phyloP scores from a whole-genome alignment of 306 rosid species.

The Castanopsis chinensis region DNA sequence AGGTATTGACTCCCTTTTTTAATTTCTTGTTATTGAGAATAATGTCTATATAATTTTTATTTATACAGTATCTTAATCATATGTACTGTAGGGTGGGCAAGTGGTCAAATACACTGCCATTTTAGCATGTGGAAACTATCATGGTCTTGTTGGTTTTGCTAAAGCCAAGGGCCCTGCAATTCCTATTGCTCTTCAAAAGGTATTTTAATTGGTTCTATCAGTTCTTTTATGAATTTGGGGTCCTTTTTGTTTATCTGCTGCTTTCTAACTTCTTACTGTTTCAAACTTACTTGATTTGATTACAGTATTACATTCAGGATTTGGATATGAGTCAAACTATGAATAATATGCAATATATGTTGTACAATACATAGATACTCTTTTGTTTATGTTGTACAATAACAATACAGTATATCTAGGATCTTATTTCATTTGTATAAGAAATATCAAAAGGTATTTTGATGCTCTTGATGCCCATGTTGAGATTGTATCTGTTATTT shows the following conservation, averaged over 20 bases:
- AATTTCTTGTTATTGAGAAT: conserved; percentile 1
- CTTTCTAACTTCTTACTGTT: not conserved
- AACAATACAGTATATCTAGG: not conserved
- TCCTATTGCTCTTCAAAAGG: conserved; percentile 87
- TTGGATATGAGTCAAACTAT: not conserved
- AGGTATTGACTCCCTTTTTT: conserved; percentile 44
- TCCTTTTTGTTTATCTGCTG: not conserved
- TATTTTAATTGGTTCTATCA: conserved; percentile 25
- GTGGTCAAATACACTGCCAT: conserved; percentile 79
- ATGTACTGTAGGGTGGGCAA: conserved; percentile 74
- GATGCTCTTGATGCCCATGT: not conserved
- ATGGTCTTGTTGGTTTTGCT: conserved; percentile 85
- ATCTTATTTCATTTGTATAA: not conserved
- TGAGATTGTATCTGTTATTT: not conserved
- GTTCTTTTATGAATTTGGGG: conserved; percentile 1
- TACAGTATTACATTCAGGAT: not conserved
- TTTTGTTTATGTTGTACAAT: not conserved
- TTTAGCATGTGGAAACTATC: conserved; percentile 90
- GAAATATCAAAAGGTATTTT: not conserved
- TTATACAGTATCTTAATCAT: conserved; percentile 16
- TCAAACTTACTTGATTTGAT: not conserved
- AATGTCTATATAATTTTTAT: conserved; percentile 9
- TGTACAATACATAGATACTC: not conserved
- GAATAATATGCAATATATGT: not conserved
- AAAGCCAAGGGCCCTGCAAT: conserved; percentile 92